These are phyloP conservation scores for Stephanodiscus triporus DNA, from an alignment of 108 stramenopile species.

Conservation along the genomic window DNA sequence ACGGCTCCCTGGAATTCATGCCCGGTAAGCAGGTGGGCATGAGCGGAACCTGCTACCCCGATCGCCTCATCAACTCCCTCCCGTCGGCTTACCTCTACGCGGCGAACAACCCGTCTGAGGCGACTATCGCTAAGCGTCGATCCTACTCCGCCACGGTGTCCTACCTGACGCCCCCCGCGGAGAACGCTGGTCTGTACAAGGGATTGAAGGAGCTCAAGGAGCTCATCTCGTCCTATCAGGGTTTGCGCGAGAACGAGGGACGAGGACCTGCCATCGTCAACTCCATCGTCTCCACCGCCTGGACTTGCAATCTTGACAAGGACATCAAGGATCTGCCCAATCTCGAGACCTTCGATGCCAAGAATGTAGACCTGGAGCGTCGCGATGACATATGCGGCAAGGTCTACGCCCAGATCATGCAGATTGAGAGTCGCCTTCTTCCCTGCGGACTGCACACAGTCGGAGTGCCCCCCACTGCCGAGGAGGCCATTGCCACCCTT, in stretches of 20 bases:
- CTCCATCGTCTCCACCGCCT: conserved; percentile 93
- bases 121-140: conserved; percentile 97
- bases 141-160: conserved; percentile 96
- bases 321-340: conserved; percentile 90
- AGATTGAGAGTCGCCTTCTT: conserved; percentile 95
- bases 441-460: conserved; percentile 97
- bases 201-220: conserved; percentile 96
- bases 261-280: conserved; percentile 96
- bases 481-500: conserved; percentile 94
- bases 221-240: conserved; percentile 94
- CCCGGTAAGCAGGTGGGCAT: conserved; percentile 99
- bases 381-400: conserved; percentile 88
- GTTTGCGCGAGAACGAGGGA: conserved; percentile 92
- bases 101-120: conserved; percentile 98
- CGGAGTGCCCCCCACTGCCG: conserved; percentile 94
- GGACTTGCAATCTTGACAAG: conserved; percentile 96
- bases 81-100: conserved; percentile 97
- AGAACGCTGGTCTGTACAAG: conserved; percentile 98
- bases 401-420: conserved; percentile 95
- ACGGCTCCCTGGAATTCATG: conserved; percentile 96
- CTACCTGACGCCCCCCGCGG: conserved; percentile 96
- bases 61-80: conserved; percentile 94
- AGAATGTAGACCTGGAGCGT: conserved; percentile 76
- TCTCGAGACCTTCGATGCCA: conserved; percentile 81
- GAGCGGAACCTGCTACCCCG: conserved; percentile 97